Percentiles rank a stretch among this genome's conserved stretches.
phyloP scores from a whole-genome alignment of 148 eudicot species.

The Fagopyrum esculentum region DNA sequence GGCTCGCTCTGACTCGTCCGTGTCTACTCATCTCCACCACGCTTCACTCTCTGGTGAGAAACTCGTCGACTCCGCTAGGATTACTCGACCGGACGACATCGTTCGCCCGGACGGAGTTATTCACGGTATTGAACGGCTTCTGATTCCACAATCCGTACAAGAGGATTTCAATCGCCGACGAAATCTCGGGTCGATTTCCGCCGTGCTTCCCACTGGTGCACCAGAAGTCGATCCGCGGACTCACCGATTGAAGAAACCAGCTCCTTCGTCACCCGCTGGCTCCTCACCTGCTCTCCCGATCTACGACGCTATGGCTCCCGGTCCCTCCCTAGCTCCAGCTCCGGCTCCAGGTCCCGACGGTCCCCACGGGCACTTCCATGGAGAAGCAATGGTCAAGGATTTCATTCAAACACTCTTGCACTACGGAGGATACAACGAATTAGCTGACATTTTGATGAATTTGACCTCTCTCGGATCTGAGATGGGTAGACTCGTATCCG shows the following conservation, averaged over 20 bases:
- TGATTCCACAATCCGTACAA: constrained; percentile 37
- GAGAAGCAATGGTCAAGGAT: constrained; percentile 35
- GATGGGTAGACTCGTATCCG: constrained; percentile 51
- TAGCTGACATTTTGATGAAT: constrained; percentile 52
- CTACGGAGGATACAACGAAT: constrained; percentile 50
- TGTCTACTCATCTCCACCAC: constrained; percentile 14
- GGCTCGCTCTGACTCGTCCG: constrained; percentile 6
- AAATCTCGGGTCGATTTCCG: constrained; percentile 39
- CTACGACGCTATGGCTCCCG: constrained; percentile 47
- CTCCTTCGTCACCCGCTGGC: constrained; percentile 31
- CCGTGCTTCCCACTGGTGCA: constrained; percentile 46
- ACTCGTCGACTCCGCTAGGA: constrained; percentile 26
- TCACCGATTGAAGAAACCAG: constrained; percentile 23
- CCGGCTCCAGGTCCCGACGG: constrained; percentile 60
- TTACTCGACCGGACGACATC: constrained; percentile 25
- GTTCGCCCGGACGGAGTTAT: constrained; percentile 40
- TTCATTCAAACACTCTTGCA: constrained; percentile 40
- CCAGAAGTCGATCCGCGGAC: constrained; percentile 52
- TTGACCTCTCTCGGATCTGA: constrained; percentile 47
- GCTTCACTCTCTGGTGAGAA: constrained; percentile 19
- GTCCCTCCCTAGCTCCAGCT: constrained; percentile 28
- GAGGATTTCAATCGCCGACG: constrained; percentile 46
- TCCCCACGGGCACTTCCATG: constrained; percentile 43
- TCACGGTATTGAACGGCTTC: constrained; percentile 37
- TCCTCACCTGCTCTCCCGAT: constrained; percentile 39